Base-by-base conservation (phyloP, 345 rosid genomes). In the Rhodomyrtus tomentosa region DNA sequence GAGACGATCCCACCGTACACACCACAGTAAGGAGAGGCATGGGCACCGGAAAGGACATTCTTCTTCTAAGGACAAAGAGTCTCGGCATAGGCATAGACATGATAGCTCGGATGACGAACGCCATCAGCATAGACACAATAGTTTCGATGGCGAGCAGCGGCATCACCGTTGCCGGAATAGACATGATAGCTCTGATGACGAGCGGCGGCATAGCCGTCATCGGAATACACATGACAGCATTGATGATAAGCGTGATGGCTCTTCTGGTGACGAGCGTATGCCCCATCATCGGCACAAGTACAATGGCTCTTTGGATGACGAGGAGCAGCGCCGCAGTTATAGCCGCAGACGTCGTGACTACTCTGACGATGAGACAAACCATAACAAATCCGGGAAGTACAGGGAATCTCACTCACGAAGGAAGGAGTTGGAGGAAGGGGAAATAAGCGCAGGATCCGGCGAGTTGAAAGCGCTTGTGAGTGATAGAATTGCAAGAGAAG, bases 391-490 rank as follows among this genome's bases (percentile, higher is more conserved):
- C 45, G 68, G 52, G 48, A 88, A 88, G 88, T 85, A 86, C 59
- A 92, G 84, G 93, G 86, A 76, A 79, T 85, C 84, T 84, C 84
- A 29, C 36, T 25, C 68, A 11, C 83, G 87, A 81, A 89, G 88
- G 87, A 90, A 89, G 85, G 90, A 92, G 82, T 84, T 92, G 88
- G 98, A 91, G 91, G 96, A 91, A 88, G 95, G 93, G 52, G 93
- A 89, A 92, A 90, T 90, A 53, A 72, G 86, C 38, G 80, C 90
- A 52, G 92, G 90, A 90, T 87, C 94, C 32, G 93, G 90, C 86
- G 92, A 93, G 81, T 91, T 93, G 2, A 94, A 91, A 86, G 90
- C 73, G 7, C 87, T 89, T 10, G 92, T 87, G 74, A 87, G 87
- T 53, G 84, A 81, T 59, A 84, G 82, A 82, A 87, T 74, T 59